phyloP scores from a whole-genome alignment of 768 basidiomycete species.

The Coprinopsis sp. region DNA sequence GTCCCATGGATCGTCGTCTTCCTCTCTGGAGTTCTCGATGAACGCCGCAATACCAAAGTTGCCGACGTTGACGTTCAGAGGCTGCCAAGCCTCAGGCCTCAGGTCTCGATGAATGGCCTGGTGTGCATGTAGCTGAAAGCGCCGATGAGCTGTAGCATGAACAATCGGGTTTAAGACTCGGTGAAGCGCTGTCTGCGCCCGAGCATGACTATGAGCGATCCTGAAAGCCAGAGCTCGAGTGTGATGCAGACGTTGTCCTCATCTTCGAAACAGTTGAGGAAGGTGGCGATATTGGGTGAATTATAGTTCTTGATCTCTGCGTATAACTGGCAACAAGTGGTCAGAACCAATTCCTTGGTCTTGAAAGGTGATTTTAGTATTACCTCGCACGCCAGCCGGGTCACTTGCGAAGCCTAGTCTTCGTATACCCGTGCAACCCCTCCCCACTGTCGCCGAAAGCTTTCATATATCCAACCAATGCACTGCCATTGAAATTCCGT shows the following conservation, averaged over 20 bases:
- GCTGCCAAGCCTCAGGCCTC: conserved; percentile 94
- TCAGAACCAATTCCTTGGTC: conserved; percentile 94
- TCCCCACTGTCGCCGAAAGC: conserved; percentile 38
- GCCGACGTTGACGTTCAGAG: conserved; percentile 95
- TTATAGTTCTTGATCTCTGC: conserved; percentile 99
- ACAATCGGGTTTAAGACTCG: conserved; percentile 90
- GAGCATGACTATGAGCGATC: conserved; percentile 88
- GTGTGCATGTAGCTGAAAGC: conserved; percentile 94
- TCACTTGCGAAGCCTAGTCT: conserved; percentile 66
- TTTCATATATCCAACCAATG: conserved; percentile 23
- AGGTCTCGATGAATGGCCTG: conserved; percentile 98
- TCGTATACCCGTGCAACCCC: conserved; percentile 97
- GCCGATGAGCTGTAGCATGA: conserved; percentile 90
- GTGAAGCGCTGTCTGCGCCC: conserved; percentile 81
- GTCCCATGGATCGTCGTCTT: conserved; percentile 99
- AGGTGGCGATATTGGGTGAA: conserved; percentile 88
- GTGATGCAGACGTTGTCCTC: conserved; percentile 96
- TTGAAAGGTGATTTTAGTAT: conserved; percentile 85
- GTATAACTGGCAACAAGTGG: conserved; percentile 71
- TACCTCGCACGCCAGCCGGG: conserved; percentile 83
- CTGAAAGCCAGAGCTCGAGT: conserved; percentile 86
- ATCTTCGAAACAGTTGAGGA: conserved; percentile 95
- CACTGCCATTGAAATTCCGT: too few species aligned
- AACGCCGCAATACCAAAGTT: conserved; percentile 97
- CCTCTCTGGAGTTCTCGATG: conserved; percentile 91